Percentiles rank a stretch among this genome's conserved stretches.
Evolutionary conservation across 352 stramenopile species (phyloP).

Genomic region (Phytophthora tentaculata): DNA sequence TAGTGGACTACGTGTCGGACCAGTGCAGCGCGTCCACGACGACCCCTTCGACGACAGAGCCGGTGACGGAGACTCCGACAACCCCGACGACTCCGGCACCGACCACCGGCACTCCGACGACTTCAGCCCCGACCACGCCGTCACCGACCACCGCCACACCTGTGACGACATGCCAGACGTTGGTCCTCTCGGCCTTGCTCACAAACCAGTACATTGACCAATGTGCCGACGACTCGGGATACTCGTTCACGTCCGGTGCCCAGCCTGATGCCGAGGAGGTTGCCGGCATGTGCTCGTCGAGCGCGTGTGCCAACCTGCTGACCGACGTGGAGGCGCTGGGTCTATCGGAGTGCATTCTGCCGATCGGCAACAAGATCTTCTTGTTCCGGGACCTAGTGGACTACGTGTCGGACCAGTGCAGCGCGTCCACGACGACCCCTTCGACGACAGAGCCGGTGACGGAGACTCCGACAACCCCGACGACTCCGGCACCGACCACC

Average conservation of each 20-base stretch:
- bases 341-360: slow-evolving; percentile 30
- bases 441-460: neutral
- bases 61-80: slow-evolving; percentile 7
- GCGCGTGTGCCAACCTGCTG: slow-evolving; percentile 24
- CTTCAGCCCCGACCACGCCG: slow-evolving; percentile 3
- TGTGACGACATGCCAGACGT: slow-evolving; percentile 18
- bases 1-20: slow-evolving; percentile 29
- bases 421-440: too few species aligned
- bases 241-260: slow-evolving; percentile 29
- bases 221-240: slow-evolving; percentile 29
- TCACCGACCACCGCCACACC: slow-evolving; percentile 18
- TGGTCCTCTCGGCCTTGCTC: slow-evolving; percentile 16
- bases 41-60: neutral
- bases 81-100: slow-evolving; percentile 14
- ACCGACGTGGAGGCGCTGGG: slow-evolving; percentile 28
- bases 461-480: neutral
- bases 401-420: slow-evolving; percentile 30
- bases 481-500: slow-evolving; percentile 1
- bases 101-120: slow-evolving; percentile 15
- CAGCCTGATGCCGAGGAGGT: slow-evolving; percentile 23
- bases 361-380: slow-evolving; percentile 36
- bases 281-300: slow-evolving; percentile 28
- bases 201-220: slow-evolving; percentile 28
- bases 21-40: slow-evolving; percentile 9
- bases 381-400: slow-evolving; percentile 30